These are phyloP conservation scores for Tilletia setariae DNA, from an alignment of 1,284 basidiomycete genomes.

Conservation along the genomic window DNA sequence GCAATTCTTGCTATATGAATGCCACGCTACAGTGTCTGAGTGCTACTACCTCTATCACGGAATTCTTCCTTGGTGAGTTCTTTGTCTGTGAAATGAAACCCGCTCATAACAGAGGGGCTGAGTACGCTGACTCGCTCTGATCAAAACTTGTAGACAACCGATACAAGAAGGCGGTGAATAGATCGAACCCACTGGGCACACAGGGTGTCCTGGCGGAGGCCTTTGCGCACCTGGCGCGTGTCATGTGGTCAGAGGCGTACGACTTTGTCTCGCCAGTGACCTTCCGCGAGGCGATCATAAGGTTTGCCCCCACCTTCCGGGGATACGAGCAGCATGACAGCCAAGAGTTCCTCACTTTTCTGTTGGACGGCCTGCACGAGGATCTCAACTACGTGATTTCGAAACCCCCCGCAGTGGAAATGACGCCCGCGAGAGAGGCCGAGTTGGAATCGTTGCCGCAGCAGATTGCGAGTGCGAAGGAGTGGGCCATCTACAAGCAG, in stretches of 20 bases:
- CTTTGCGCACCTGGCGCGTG: slow-evolving; percentile 76
- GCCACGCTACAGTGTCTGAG: slow-evolving; percentile 52
- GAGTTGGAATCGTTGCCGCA: slow-evolving; percentile 69
- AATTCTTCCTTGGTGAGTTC: slow-evolving; percentile 37
- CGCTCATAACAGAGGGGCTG: background rate
- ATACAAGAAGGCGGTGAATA: slow-evolving; percentile 84
- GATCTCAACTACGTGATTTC: slow-evolving; percentile 30
- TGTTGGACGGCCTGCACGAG: slow-evolving; percentile 30
- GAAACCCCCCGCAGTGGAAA: slow-evolving; percentile 38
- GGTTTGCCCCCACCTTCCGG: slow-evolving; percentile 47
- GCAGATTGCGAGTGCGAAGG: slow-evolving; percentile 70
- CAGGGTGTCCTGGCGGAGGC: slow-evolving; percentile 78
- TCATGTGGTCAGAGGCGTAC: slow-evolving; percentile 84
- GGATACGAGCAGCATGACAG: slow-evolving; percentile 45
- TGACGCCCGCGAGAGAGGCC: slow-evolving; percentile 44
- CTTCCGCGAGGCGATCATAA: slow-evolving; percentile 69
- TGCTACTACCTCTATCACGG: slow-evolving; percentile 47
- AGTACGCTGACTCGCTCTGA: too few species aligned
- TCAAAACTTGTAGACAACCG: slow-evolving; percentile 59
- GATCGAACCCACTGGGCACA: slow-evolving; percentile 79
- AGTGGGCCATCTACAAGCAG: slow-evolving; percentile 44
- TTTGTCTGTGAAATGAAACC: background rate
- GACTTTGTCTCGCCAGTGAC: slow-evolving; percentile 77
- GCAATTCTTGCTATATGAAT: slow-evolving; percentile 55
- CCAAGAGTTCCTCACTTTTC: slow-evolving; percentile 29